Percentiles rank a stretch among this genome's conserved stretches.
These are phyloP conservation scores for Talaromyces pinophilus DNA, from an alignment of 2,329 filamentous ascomycete genomes.

Conservation along the genomic window DNA sequence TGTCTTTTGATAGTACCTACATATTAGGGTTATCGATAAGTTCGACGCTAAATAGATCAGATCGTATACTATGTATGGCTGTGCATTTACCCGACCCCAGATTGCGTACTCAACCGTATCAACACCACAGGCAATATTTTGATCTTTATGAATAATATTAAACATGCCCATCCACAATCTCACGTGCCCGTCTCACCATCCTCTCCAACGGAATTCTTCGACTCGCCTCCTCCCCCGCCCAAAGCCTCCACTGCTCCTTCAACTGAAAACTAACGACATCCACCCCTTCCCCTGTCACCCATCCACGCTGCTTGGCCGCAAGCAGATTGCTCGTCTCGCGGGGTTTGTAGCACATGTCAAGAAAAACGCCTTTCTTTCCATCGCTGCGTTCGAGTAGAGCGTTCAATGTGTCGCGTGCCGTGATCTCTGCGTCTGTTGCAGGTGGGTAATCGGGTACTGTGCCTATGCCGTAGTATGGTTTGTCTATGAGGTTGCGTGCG, in stretches of 20 bases:
- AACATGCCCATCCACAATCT: background rate
- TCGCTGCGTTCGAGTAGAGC: background rate
- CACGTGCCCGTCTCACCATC: conserved; percentile 1
- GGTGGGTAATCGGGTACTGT: background rate
- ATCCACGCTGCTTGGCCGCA: background rate
- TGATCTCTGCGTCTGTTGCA: background rate
- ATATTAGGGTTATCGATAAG: background rate
- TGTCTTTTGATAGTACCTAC: background rate
- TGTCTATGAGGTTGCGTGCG: background rate
- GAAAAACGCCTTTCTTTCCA: background rate
- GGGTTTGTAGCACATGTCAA: conserved; percentile 8
- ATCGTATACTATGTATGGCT: background rate
- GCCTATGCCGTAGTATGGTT: background rate
- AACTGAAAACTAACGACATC: conserved; percentile 1
- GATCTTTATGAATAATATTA: background rate
- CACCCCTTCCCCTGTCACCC: background rate
- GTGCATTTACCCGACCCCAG: background rate
- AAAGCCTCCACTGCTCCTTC: conserved; percentile 9
- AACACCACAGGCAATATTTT: background rate
- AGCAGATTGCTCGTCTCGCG: background rate
- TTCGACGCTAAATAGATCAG: background rate
- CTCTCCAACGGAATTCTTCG: background rate
- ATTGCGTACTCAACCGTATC: background rate
- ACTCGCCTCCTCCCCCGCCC: conserved; percentile 5
- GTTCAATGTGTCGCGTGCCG: background rate